Percentiles rank a stretch among this genome's conserved stretches.
These are phyloP conservation scores for Penicillium sp. DNA, from an alignment of 2,329 filamentous ascomycete genomes.

Conservation along the genomic window DNA sequence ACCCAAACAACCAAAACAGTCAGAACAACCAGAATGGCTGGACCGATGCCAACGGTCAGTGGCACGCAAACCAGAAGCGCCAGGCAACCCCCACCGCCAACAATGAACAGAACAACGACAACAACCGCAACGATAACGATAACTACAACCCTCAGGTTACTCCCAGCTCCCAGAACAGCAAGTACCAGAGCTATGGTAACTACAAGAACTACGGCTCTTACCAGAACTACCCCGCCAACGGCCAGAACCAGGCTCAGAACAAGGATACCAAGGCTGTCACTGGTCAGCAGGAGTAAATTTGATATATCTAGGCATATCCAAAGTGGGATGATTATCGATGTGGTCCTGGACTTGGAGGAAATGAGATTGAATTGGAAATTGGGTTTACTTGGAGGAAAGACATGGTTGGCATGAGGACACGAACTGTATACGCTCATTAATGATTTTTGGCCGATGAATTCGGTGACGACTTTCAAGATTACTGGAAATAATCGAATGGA, in stretches of 20 bases:
- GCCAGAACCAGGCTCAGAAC: conserved; percentile 4
- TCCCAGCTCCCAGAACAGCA: background rate
- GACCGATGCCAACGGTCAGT: conserved; percentile 16
- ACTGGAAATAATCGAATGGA: background rate
- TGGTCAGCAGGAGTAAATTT: conserved; percentile 6
- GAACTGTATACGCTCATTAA: conserved; percentile 27
- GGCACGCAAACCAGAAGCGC: conserved; percentile 6
- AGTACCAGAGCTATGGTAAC: conserved; percentile 5
- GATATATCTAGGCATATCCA: background rate
- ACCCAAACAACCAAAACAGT: conserved; percentile 1
- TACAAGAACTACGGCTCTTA: conserved; percentile 10
- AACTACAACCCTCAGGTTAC: conserved; percentile 2
- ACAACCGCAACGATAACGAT: background rate
- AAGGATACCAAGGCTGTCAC: conserved; percentile 3
- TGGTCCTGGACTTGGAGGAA: background rate
- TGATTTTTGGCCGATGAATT: conserved; percentile 1
- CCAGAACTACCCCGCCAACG: conserved; percentile 4
- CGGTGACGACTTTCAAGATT: background rate
- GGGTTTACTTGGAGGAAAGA: conserved; percentile 6
- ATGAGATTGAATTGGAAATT: background rate
- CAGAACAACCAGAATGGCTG: conserved; percentile 14
- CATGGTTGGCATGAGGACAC: conserved; percentile 19
- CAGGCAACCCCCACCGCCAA: background rate
- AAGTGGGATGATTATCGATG: too few relatives aligned
- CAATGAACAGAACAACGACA: conserved; percentile 9